phyloP scores from a whole-genome alignment of 192 early-diverging fungal genomes.

The Phlyctochytrium bullatum region DNA sequence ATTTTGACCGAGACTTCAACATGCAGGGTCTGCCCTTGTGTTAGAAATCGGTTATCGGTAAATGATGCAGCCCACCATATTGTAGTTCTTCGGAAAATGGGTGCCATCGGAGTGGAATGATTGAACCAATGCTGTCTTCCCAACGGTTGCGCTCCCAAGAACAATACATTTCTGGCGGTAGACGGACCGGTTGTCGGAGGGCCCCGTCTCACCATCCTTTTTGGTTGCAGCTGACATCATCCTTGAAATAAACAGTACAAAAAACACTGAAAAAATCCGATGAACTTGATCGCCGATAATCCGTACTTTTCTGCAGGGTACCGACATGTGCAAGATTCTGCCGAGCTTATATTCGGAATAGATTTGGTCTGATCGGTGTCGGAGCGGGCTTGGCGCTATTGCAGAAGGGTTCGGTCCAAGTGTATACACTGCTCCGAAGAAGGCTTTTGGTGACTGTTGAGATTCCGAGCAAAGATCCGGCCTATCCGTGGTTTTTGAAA shows the following conservation, averaged over 20 bases:
- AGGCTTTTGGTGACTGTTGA: conserved; percentile 87
- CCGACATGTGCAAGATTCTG: not conserved
- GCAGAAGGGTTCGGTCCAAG: conserved; percentile 66
- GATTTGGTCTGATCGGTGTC: conserved; percentile 85
- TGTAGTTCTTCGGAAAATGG: conserved; percentile 41
- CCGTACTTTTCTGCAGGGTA: conserved; percentile 92
- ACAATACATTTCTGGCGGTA: conserved; percentile 48
- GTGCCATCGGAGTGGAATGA: conserved; percentile 45
- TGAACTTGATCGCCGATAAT: conserved; percentile 58
- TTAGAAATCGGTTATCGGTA: not conserved
- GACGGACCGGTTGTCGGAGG: too few relatives aligned
- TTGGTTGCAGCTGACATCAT: too few relatives aligned
- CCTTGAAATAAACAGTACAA: too few relatives aligned
- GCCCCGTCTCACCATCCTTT: too few relatives aligned
- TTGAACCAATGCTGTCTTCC: conserved; percentile 45
- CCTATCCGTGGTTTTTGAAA: conserved; percentile 89
- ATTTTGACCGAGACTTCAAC: conserved; percentile 45
- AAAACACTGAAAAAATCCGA: too few relatives aligned
- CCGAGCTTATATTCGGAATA: not conserved
- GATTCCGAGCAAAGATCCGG: conserved; percentile 90
- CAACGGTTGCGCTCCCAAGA: conserved; percentile 41
- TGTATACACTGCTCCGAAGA: conserved; percentile 67
- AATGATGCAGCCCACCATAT: conserved; percentile 25
- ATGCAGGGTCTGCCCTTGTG: conserved; percentile 42
- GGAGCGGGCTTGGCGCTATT: conserved; percentile 78